phyloP scores from a whole-genome alignment of 805 yeast genomes.

The Nakazawaea anatomiae region DNA sequence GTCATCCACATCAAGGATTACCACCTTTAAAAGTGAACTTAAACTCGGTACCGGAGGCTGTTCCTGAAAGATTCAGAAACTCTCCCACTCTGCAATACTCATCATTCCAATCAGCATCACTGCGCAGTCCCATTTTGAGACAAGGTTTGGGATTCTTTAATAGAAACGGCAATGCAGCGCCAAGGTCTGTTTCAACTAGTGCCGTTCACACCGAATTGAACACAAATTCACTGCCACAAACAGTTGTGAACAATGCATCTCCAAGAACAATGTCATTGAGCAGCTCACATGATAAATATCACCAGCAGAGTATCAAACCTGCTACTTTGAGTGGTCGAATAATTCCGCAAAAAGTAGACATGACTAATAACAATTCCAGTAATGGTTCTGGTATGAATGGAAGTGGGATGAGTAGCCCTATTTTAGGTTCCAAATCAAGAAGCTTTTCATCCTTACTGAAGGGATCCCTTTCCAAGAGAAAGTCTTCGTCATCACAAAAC shows the following conservation, averaged over 20 bases:
- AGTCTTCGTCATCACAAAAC: constrained; percentile 29
- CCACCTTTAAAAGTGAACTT: constrained; percentile 9
- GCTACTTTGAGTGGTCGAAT: constrained; percentile 35
- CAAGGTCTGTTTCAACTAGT: constrained; percentile 8
- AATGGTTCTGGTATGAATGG: constrained; percentile 6
- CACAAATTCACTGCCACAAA: neutral
- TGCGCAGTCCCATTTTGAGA: constrained; percentile 10
- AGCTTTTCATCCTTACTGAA: constrained; percentile 34
- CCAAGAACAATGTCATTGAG: constrained; percentile 11
- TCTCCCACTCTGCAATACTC: constrained; percentile 4
- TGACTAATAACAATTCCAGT: constrained; percentile 13
- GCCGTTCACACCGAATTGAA: constrained; percentile 8
- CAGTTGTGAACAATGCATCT: neutral
- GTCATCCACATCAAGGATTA: neutral
- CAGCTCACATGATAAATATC: constrained; percentile 24
- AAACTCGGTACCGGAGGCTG: constrained; percentile 8
- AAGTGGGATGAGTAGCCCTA: constrained; percentile 16
- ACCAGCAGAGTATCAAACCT: constrained; percentile 24
- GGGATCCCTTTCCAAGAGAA: constrained; percentile 25
- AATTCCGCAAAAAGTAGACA: constrained; percentile 40
- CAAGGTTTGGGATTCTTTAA: constrained; percentile 10
- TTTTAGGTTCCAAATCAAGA: constrained; percentile 38
- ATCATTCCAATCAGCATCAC: neutral
- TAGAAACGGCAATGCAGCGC: constrained; percentile 3
- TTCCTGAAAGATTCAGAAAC: constrained; percentile 12